These are phyloP conservation scores for Teratosphaeria gauchensis DNA, from an alignment of 2,329 filamentous ascomycete species.

Conservation along the genomic window DNA sequence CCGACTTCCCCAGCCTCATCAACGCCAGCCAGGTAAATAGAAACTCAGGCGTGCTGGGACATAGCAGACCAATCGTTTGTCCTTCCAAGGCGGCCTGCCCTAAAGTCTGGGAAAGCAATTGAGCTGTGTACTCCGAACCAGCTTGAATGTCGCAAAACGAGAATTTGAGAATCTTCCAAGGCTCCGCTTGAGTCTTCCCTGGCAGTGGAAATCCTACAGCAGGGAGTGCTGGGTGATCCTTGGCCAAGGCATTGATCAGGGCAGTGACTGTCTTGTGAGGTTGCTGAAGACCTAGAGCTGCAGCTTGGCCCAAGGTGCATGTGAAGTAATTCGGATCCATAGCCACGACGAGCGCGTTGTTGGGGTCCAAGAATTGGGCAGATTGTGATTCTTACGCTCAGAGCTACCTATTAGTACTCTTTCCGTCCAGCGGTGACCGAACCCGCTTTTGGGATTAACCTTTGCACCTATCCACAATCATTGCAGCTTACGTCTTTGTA, in stretches of 20 bases:
- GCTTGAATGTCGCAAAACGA: conserved; percentile 28
- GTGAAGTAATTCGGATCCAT: conserved; percentile 45
- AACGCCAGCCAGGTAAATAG: conserved; percentile 52
- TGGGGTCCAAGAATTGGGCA: background rate
- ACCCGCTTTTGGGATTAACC: background rate
- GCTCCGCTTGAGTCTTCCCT: conserved; percentile 2
- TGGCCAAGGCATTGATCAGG: conserved; percentile 42
- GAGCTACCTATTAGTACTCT: too few relatives aligned
- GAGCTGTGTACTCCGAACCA: conserved; percentile 29
- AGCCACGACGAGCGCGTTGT: background rate
- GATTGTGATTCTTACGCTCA: too few relatives aligned
- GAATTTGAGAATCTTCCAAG: conserved; percentile 19
- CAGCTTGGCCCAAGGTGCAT: conserved; percentile 51
- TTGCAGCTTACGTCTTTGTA: background rate
- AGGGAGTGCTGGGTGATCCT: conserved; percentile 27
- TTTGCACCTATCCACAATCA: background rate
- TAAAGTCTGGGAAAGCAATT: conserved; percentile 15
- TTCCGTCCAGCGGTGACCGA: too few relatives aligned
- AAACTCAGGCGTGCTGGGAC: conserved; percentile 48
- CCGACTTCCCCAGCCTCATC: conserved; percentile 45
- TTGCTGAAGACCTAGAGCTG: conserved; percentile 23
- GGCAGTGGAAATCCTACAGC: conserved; percentile 44
- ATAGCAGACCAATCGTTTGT: conserved; percentile 43
- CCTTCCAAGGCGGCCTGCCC: conserved; percentile 5
- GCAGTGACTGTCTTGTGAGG: conserved; percentile 39